These are phyloP conservation scores for Sicyos baderoa DNA, from an alignment of 306 rosid species.

Conservation along the genomic window DNA sequence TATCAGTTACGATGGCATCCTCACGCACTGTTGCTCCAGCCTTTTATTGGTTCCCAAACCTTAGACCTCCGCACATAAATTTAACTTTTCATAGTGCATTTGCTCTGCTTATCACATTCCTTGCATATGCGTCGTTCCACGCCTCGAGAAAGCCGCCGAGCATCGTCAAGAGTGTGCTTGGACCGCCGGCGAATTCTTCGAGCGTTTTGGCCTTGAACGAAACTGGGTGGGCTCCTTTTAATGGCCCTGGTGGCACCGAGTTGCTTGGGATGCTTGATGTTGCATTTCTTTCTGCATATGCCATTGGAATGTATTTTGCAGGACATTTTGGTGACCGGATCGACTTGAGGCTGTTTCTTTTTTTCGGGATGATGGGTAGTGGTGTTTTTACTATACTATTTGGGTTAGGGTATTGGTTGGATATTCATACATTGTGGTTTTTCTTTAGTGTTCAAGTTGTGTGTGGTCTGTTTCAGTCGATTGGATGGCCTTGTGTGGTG, in stretches of 20 bases:
- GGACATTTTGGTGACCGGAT: conserved; percentile 81
- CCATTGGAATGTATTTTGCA: conserved; percentile 79
- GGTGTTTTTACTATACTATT: conserved; percentile 61
- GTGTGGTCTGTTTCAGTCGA: conserved; percentile 86
- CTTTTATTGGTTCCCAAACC: conserved; percentile 43
- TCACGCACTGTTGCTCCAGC: conserved; percentile 46
- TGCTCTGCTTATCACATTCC: conserved; percentile 51
- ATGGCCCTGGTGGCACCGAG: conserved; percentile 59
- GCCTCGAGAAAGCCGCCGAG: conserved; percentile 89
- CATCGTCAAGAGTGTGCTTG: conserved; percentile 85
- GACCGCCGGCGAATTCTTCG: conserved; percentile 38
- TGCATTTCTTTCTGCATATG: conserved; percentile 63
- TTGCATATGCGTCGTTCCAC: conserved; percentile 80
- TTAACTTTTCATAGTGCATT: conserved; percentile 52
- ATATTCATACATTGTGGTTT: conserved; percentile 62
- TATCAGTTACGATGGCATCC: conserved; percentile 38
- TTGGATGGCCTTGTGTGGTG: conserved; percentile 99
- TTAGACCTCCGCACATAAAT: conserved; percentile 71
- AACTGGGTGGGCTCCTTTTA: conserved; percentile 74
- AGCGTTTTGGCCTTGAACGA: conserved; percentile 31
- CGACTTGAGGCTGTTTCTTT: conserved; percentile 71
- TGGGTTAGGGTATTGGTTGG: conserved; percentile 81
- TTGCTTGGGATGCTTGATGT: conserved; percentile 81
- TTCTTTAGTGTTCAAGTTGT: conserved; percentile 61
- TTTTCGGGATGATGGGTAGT: conserved; percentile 82